Evolutionary conservation across 2,329 filamentous ascomycete species (phyloP).

Genomic region (Macrophomina pseudophaseolina): DNA sequence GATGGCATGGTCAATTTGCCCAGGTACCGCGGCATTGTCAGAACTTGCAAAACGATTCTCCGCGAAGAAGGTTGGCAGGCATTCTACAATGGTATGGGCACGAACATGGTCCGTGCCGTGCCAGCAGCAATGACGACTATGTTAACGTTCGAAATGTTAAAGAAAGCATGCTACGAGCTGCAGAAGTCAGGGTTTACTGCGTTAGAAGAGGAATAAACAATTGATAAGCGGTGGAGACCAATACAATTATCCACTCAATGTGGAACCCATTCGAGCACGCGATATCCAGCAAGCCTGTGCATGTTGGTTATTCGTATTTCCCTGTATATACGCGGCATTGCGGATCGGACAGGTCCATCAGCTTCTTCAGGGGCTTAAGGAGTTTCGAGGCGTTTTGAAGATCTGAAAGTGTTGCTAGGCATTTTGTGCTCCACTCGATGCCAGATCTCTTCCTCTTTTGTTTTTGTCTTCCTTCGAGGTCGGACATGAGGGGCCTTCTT

Average conservation of each 20-base stretch:
- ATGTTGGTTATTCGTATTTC: conserved; percentile 17
- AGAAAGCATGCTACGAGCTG: conserved; percentile 47
- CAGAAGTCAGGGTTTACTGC: conserved; percentile 14
- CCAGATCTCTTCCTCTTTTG: background rate
- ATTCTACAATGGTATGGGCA: conserved; percentile 96
- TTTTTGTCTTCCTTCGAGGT: background rate
- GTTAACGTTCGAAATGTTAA: conserved; percentile 88
- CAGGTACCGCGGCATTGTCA: conserved; percentile 77
- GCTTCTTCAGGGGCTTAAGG: background rate
- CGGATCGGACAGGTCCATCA: background rate
- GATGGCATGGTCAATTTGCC: conserved; percentile 61
- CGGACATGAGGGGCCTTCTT: background rate
- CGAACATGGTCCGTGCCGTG: conserved; percentile 94
- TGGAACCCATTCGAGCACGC: conserved; percentile 11
- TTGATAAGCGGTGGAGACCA: background rate
- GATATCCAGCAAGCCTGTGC: conserved; percentile 10
- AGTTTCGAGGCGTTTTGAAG: background rate
- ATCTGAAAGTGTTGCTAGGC: conserved; percentile 8
- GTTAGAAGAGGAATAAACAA: conserved; percentile 17
- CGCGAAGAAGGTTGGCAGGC: conserved; percentile 93
- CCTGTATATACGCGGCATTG: conserved; percentile 22
- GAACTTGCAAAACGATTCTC: conserved; percentile 83
- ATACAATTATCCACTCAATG: background rate
- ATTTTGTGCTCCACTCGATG: background rate
- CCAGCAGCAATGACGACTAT: conserved; percentile 97